phyloP scores from a whole-genome alignment of 805 yeast genomes.

The Teunomyces pallodes region DNA sequence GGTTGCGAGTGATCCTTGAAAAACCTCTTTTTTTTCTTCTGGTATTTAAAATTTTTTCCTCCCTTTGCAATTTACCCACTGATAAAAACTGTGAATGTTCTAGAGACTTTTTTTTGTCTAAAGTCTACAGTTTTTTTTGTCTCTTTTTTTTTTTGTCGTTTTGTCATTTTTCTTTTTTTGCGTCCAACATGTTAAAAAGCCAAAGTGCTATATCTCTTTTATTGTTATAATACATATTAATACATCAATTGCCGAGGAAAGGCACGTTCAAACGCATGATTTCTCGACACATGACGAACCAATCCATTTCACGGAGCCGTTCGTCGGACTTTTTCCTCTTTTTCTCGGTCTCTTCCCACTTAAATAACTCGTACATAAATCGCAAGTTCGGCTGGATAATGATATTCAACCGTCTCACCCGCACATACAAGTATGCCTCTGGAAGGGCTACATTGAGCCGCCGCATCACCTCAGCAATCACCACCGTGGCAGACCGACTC shows the following conservation, averaged over 20 bases:
- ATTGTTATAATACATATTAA: conserved; percentile 1
- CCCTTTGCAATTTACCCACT: background rate
- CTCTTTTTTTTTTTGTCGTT: too few relatives aligned
- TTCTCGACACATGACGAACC: conserved; percentile 85
- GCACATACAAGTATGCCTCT: conserved; percentile 80
- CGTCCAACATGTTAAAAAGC: too few relatives aligned
- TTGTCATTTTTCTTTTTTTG: background rate
- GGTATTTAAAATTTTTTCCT: background rate
- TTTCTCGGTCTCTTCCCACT: conserved; percentile 41
- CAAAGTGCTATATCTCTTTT: too few relatives aligned
- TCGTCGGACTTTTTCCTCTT: conserved; percentile 7
- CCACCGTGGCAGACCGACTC: conserved; percentile 90
- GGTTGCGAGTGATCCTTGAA: conserved; percentile 2
- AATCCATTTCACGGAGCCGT: conserved; percentile 65
- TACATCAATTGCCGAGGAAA: conserved; percentile 38
- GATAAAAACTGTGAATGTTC: background rate
- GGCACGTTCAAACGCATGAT: conserved; percentile 74
- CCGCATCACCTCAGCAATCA: conserved; percentile 92
- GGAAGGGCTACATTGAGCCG: conserved; percentile 65
- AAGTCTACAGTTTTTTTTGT: too few relatives aligned
- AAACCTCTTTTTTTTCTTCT: background rate
- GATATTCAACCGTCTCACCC: conserved; percentile 85
- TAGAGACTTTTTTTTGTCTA: background rate
- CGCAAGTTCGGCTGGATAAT: conserved; percentile 92
- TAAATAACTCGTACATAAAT: conserved; percentile 85